These are phyloP conservation scores for Cordia subcordata DNA, from an alignment of 257 asterid species.

Conservation along the genomic window DNA sequence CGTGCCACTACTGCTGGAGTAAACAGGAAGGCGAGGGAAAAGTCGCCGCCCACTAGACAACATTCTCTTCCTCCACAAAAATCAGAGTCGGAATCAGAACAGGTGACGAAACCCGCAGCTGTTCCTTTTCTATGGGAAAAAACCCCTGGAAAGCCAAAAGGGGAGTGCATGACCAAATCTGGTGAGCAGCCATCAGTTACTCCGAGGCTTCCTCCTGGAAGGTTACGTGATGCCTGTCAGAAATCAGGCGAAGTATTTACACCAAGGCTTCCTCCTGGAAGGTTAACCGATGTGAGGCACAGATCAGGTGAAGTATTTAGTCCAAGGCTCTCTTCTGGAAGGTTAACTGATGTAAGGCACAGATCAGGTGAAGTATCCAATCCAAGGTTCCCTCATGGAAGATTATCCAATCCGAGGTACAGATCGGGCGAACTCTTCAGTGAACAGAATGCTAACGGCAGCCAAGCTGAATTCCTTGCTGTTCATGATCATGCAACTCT, in stretches of 20 bases:
- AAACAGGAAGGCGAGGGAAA: constrained; percentile 28
- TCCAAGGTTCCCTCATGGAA: neutral
- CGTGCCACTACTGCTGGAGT: constrained; percentile 35
- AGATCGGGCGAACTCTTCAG: constrained; percentile 52
- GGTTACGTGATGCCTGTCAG: constrained; percentile 28
- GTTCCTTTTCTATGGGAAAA: constrained; percentile 90
- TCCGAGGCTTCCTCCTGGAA: constrained; percentile 71
- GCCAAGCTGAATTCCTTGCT: constrained; percentile 39
- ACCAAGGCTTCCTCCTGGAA: constrained; percentile 33
- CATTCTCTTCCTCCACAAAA: constrained; percentile 35
- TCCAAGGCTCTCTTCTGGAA: neutral
- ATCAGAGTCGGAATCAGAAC: constrained; percentile 39
- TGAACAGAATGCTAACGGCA: constrained; percentile 34
- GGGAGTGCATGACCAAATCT: constrained; percentile 27
- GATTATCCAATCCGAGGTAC: neutral
- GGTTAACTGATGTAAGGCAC: neutral
- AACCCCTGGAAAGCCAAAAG: constrained; percentile 72
- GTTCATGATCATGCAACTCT: constrained; percentile 69
- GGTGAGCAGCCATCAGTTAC: constrained; percentile 48
- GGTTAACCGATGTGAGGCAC: constrained; percentile 31
- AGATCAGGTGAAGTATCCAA: neutral
- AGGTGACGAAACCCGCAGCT: constrained; percentile 65
- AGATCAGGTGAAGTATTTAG: constrained; percentile 28
- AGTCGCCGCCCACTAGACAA: constrained; percentile 35
- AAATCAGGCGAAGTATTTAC: no score